Evolutionary conservation across 179 eudicot genomes (phyloP).

Genomic region (Beta corolliflora): DNA sequence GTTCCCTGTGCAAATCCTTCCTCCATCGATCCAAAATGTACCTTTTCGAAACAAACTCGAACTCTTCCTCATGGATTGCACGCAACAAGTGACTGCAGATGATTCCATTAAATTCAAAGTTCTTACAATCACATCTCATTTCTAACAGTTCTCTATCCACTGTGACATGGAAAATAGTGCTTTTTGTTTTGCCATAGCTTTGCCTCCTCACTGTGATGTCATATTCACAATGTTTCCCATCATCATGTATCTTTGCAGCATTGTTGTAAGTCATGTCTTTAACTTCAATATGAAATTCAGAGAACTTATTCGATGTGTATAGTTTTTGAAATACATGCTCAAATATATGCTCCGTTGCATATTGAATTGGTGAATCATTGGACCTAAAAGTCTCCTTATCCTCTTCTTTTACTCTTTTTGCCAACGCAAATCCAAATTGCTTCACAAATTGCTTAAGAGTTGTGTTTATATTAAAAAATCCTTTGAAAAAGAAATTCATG

Average conservation of each 20-base stretch:
- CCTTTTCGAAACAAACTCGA: neutral
- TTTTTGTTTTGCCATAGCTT: neutral
- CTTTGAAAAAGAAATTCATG: neutral
- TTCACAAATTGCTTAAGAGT: neutral
- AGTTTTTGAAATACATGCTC: conserved; percentile 3
- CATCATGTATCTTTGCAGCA: neutral
- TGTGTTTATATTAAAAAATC: neutral
- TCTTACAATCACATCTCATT: neutral
- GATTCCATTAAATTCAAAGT: conserved; percentile 8
- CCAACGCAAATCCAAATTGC: conserved; percentile 1
- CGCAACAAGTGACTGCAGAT: neutral
- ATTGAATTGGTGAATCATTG: neutral
- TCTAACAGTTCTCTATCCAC: neutral
- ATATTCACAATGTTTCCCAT: neutral
- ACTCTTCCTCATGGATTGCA: neutral
- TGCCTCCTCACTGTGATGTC: neutral
- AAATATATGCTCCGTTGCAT: neutral
- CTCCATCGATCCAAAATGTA: neutral
- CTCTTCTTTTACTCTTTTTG: neutral
- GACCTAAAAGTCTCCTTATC: conserved; percentile 1
- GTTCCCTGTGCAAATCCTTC: conserved; percentile 8
- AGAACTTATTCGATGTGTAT: neutral
- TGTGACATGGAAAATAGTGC: neutral
- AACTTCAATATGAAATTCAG: neutral
- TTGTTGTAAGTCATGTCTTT: neutral